Percentiles rank a stretch among this genome's conserved stretches.
phyloP scores from a whole-genome alignment of 2,329 filamentous ascomycete species.

The Madurella mycetomatis region DNA sequence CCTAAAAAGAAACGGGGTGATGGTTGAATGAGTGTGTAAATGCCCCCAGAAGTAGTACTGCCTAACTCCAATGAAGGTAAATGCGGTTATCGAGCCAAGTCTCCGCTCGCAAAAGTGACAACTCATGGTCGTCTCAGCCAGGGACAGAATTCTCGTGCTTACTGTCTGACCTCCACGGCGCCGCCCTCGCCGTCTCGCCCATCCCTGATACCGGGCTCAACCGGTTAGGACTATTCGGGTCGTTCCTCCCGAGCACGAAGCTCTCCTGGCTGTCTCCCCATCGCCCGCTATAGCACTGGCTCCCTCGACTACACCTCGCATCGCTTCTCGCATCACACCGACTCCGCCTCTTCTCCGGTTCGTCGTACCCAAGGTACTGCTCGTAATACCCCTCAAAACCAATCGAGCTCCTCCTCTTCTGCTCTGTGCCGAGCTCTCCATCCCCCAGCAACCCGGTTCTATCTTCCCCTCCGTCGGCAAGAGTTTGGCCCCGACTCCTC shows the following conservation, averaged over 20 bases:
- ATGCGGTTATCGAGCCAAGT: too few relatives aligned
- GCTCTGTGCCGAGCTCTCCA: background rate
- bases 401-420: constrained; percentile 21
- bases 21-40: too few relatives aligned
- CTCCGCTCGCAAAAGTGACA: too few relatives aligned
- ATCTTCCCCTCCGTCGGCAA: constrained; percentile 16
- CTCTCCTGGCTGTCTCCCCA: constrained; percentile 32
- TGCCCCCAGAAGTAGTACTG: too few relatives aligned
- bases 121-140: background rate
- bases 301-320: constrained; percentile 4
- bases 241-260: constrained; percentile 30
- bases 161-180: background rate
- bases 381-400: constrained; percentile 26
- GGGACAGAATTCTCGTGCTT: background rate
- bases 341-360: constrained; percentile 14
- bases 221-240: constrained; percentile 28
- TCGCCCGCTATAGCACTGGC: constrained; percentile 9
- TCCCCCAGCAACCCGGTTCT: constrained; percentile 12
- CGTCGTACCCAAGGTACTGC: constrained; percentile 19
- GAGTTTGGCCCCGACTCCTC: constrained; percentile 20
- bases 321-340: constrained; percentile 2
- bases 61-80: too few relatives aligned
- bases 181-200: constrained; percentile 17
- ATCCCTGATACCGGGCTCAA: constrained; percentile 25
- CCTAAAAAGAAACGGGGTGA: too few relatives aligned